Evolutionary conservation across 352 stramenopile species (phyloP).

Genomic region (Globisporangium cystogenes): DNA sequence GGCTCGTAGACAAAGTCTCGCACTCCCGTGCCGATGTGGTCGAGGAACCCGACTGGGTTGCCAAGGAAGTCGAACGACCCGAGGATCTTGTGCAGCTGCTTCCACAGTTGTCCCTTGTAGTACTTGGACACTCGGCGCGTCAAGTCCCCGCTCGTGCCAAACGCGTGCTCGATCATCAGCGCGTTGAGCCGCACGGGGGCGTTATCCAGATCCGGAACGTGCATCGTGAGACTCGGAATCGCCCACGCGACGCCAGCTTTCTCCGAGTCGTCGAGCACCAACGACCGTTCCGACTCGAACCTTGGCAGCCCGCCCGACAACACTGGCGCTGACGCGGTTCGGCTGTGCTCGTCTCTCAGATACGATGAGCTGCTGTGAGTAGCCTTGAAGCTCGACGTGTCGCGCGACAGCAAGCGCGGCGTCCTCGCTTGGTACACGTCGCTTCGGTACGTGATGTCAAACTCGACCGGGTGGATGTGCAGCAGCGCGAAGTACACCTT

Average conservation of each 20-base stretch:
- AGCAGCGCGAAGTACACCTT: conserved; percentile 88
- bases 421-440: conserved; percentile 71
- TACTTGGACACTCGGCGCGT: conserved; percentile 85
- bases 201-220: conserved; percentile 86
- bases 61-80: conserved; percentile 87
- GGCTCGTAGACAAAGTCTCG: conserved; percentile 96
- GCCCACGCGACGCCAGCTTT: conserved; percentile 59
- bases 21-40: conserved; percentile 94
- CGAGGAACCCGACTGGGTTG: conserved; percentile 86
- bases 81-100: conserved; percentile 87
- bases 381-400: conserved; percentile 44
- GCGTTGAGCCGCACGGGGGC: conserved; percentile 81
- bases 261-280: conserved; percentile 25
- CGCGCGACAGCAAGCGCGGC: conserved; percentile 48
- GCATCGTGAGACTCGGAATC: conserved; percentile 85
- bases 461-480: conserved; percentile 85
- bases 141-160: conserved; percentile 82
- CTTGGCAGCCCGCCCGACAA: conserved; percentile 15
- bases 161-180: conserved; percentile 87
- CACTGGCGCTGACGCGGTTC: conserved; percentile 28
- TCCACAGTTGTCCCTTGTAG: conserved; percentile 86
- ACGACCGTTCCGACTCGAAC: conserved; percentile 26
- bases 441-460: conserved; percentile 86
- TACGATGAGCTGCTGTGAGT: conserved; percentile 7
- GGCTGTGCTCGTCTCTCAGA: conserved; percentile 25